Evolutionary conservation across 1,284 basidiomycete species (phyloP).

Genomic region (Ceratorhiza oryzae-sativae): DNA sequence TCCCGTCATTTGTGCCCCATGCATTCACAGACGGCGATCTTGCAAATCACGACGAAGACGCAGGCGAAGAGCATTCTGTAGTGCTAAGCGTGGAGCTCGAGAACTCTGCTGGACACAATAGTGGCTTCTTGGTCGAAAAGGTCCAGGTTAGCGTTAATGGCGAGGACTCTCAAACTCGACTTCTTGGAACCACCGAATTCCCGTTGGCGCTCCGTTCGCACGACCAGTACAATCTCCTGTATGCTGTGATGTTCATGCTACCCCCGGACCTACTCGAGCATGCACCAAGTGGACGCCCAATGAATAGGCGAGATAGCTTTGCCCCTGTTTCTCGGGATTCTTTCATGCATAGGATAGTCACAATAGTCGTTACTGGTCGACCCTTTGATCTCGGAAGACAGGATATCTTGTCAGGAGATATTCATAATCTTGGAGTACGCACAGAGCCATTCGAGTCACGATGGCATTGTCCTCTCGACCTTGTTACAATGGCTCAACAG

Average conservation of each 20-base stretch:
- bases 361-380: slow-evolving; percentile 77
- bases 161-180: slow-evolving; percentile 70
- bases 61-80: slow-evolving; percentile 76
- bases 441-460: slow-evolving; percentile 71
- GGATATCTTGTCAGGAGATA: slow-evolving; percentile 29
- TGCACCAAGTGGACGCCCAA: not conserved
- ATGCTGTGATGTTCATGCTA: slow-evolving; percentile 77
- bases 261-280: slow-evolving; percentile 61
- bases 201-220: slow-evolving; percentile 70
- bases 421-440: slow-evolving; percentile 8
- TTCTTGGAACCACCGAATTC: slow-evolving; percentile 74
- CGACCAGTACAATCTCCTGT: slow-evolving; percentile 87
- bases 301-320: slow-evolving; percentile 22
- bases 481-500: slow-evolving; percentile 50
- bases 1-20: slow-evolving; percentile 85
- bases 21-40: slow-evolving; percentile 46
- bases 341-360: slow-evolving; percentile 70
- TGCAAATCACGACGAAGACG: slow-evolving; percentile 56
- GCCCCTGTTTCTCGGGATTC: slow-evolving; percentile 25
- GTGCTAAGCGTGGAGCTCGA: slow-evolving; percentile 87
- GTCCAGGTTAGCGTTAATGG: slow-evolving; percentile 77
- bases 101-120: slow-evolving; percentile 61
- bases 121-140: slow-evolving; percentile 74
- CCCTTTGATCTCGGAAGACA: slow-evolving; percentile 56
- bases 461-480: slow-evolving; percentile 88